Evolutionary conservation across 352 stramenopile genomes (phyloP), one percentile per base, ranked within the genome.

Genomic region (Phytophthora kernoviae): DNA sequence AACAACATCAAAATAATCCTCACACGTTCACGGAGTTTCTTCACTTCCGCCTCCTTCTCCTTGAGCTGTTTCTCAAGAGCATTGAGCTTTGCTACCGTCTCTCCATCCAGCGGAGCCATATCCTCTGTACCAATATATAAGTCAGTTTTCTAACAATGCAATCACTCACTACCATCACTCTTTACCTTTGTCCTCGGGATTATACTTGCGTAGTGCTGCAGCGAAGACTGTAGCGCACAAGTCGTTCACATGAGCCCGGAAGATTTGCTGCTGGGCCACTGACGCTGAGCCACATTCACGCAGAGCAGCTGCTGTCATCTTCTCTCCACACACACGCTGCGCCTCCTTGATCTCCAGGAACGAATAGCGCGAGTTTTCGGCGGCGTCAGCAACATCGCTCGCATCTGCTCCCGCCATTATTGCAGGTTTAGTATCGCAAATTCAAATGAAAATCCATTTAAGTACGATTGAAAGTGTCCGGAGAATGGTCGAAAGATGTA

Each of bases 281-380:
- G 83, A 93, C 43, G 72, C 73, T 15, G 61, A 63, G 11, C 68
- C 72, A 51, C 79, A 87, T 53, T 87, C 77, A 4, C 61, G 62
- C 27, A 90, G 54, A 56, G 77, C 76, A 15, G 77, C 75, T 3
- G 58, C 41, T 41, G 71, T 70, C 42, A 86, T 85, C 63, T 79
- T 85, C 37, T 83, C 79, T 8, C 70, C 68, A 42, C 83, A 93
- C 40, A 78, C 65, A 24, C 75, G 70, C 70, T 91, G 83, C 60
- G 83, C 83, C 52, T 87, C 73, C 60, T 93, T 93, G 15, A 93
- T 83, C 62, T 93, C 83, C 45, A 77, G 40, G 54, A 89, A 93
- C 57, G 81, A 84, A 49, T 93, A 93, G 37, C 83, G 77, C 24
- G 27, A 24, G 36, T 57, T 47, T 53, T 52, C 48, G 24, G 8